Percentiles rank a stretch among this genome's conserved stretches.
phyloP scores from a whole-genome alignment of 768 basidiomycete genomes.

The Fistulinella prunicolor region DNA sequence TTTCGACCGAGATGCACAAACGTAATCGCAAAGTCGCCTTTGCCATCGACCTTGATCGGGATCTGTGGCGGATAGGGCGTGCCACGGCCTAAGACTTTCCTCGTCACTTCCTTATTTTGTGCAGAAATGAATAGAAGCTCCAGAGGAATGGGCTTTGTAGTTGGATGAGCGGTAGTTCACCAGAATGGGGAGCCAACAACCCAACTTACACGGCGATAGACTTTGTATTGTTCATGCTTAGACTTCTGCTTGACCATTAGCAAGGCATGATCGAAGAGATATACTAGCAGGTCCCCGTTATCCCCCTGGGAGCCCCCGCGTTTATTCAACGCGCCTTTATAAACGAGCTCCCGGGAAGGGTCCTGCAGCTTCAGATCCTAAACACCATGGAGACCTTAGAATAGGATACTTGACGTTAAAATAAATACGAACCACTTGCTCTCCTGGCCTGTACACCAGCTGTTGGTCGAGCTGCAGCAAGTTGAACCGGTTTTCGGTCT shows the following conservation, averaged over 20 bases:
- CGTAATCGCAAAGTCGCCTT: constrained; percentile 88
- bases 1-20: constrained; percentile 93
- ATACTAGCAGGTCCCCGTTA: constrained; percentile 88
- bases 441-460: constrained; percentile 84
- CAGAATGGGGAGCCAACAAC: constrained; percentile 1
- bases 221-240: constrained; percentile 89
- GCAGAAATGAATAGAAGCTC: constrained; percentile 85
- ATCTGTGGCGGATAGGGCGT: constrained; percentile 45
- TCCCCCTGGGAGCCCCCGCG: constrained; percentile 67
- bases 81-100: constrained; percentile 40
- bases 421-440: constrained; percentile 69
- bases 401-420: neutral
- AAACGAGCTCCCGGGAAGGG: constrained; percentile 86
- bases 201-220: constrained; percentile 80
- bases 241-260: constrained; percentile 94
- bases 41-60: constrained; percentile 55
- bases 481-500: constrained; percentile 95
- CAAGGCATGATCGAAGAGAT: constrained; percentile 95
- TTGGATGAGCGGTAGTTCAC: constrained; percentile 3
- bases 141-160: constrained; percentile 83
- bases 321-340: constrained; percentile 87
- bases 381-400: neutral
- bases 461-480: constrained; percentile 91
- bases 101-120: constrained; percentile 45
- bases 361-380: constrained; percentile 86